Evolutionary conservation across 148 eudicot species (phyloP), one percentile per base, ranked within the genome.

Genomic region (Chenopodium suecicum): DNA sequence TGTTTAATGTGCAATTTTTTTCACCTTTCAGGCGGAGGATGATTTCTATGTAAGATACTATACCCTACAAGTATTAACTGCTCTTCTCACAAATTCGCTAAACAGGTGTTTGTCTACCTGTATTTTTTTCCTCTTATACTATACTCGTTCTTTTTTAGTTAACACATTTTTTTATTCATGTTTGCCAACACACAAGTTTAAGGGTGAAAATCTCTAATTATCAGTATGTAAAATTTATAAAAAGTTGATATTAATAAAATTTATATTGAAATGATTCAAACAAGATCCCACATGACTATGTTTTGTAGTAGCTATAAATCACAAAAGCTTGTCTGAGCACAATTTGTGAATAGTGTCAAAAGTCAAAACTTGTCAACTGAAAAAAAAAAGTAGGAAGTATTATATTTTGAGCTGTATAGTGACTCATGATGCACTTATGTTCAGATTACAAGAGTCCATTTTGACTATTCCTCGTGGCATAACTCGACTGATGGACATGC

Each of bases 381-480:
- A 37, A 37, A 37, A 37, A 37, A 34, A 3, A 32, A 32, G 34
- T 2, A 34, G 37, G 44, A 37, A 20, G 37, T 34, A 22, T 73
- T 71, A 2, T 73, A 7, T 23, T 13, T 86, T 48, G 54, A 65
- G 22, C 5, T 64, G 44, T 7, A 47, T 66, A 20, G 60, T 74
- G 75, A 76, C 44, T 82, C 70, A 32, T 79, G 50, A 78, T 75
- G 85, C 82, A 65, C 77, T 88, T 76, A 48, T 89, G 58, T 86
- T 81, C 90, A 96, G 99, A 88, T 89, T 96, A 79, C 99, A 96
- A 88, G 99, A 96, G 89, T 94, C 94, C 77, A 96, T 96, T 87
- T 86, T 96, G 82, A 90, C 93, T 65, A 94, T 89, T 87, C 99
- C 98, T 83, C 98, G 93, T 81, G 98, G 99, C 82, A 90, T 94